Evolutionary conservation across 306 rosid species (phyloP).

Genomic region (Inga oerstediana): DNA sequence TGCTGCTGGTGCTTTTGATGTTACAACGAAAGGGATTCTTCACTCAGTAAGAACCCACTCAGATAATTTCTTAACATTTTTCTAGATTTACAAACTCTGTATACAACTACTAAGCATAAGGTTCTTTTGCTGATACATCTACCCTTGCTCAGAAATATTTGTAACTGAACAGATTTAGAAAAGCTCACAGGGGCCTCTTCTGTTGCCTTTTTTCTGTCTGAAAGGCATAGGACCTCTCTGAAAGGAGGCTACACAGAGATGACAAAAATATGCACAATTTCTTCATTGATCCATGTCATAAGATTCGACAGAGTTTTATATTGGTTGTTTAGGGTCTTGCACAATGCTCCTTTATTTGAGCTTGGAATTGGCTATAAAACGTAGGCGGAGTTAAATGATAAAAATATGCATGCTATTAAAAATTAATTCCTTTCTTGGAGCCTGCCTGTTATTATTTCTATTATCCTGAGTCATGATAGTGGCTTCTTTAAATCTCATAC

Average conservation of each 20-base stretch:
- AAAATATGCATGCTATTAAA: background rate
- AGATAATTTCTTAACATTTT: conserved; percentile 7
- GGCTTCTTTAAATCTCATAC: conserved; percentile 16
- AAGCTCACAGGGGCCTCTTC: background rate
- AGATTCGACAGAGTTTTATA: too few relatives aligned
- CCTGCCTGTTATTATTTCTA: background rate
- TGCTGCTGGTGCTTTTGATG: conserved; percentile 85
- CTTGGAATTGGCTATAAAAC: too few relatives aligned
- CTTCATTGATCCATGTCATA: too few relatives aligned
- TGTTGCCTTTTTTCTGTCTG: conserved; percentile 9
- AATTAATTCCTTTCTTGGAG: background rate
- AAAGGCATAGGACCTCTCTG: background rate
- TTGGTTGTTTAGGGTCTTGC: too few relatives aligned
- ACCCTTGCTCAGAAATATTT: background rate
- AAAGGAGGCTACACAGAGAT: background rate
- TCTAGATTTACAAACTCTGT: conserved; percentile 5
- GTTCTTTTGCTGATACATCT: background rate
- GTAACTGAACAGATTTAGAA: conserved; percentile 1
- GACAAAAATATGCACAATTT: background rate
- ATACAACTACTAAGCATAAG: too few relatives aligned
- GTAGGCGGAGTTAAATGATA: background rate
- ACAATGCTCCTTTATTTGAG: too few relatives aligned
- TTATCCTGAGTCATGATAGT: background rate
- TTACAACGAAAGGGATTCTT: conserved; percentile 91
- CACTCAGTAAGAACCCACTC: conserved; percentile 65